A percentile compares a stretch with the other conserved stretches of the same genome.
Evolutionary conservation across 2,329 filamentous ascomycete genomes (phyloP).

Genomic region (Remersonia thermophila): DNA sequence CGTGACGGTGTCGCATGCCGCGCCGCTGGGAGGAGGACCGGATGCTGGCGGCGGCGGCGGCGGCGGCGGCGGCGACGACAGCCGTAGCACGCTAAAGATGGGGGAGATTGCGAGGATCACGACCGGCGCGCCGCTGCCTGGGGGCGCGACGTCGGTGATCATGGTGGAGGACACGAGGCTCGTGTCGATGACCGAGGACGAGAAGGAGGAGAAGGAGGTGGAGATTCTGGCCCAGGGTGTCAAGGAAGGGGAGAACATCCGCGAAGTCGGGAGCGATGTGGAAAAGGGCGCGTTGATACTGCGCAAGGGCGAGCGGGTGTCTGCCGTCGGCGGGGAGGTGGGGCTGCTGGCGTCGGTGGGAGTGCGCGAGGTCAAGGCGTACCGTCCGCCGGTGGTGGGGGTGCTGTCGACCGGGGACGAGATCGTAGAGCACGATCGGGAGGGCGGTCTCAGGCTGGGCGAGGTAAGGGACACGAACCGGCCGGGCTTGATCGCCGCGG

Average conservation of each 20-base stretch:
- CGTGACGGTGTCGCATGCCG: conserved; percentile 73
- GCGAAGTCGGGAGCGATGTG: conserved; percentile 85
- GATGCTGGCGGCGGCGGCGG: too few species aligned
- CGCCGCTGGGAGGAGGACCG: too few species aligned
- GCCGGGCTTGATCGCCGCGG: conserved; percentile 71
- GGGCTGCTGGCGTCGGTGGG: conserved; percentile 82
- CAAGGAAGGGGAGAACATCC: conserved; percentile 70
- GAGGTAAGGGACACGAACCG: conserved; percentile 92
- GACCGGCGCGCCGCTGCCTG: conserved; percentile 82
- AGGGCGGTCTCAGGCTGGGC: conserved; percentile 53
- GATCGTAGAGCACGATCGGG: conserved; percentile 61
- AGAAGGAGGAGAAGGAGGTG: conserved; percentile 72
- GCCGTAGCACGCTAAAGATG: conserved; percentile 27
- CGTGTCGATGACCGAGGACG: conserved; percentile 64
- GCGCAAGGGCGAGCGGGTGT: conserved; percentile 67
- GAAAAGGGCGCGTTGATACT: conserved; percentile 57
- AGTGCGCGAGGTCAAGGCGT: conserved; percentile 56
- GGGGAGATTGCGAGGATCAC: conserved; percentile 84
- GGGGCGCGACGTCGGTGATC: conserved; percentile 78
- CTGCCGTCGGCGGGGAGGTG: conserved; percentile 78
- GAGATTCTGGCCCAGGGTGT: conserved; percentile 73
- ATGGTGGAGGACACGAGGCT: conserved; percentile 83
- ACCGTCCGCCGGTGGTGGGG: conserved; percentile 65
- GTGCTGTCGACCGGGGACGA: conserved; percentile 93
- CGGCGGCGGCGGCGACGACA: conserved; percentile 27